Base-by-base conservation (phyloP, 345 rosid genomes). In the Leavenworthia alabamica region DNA sequence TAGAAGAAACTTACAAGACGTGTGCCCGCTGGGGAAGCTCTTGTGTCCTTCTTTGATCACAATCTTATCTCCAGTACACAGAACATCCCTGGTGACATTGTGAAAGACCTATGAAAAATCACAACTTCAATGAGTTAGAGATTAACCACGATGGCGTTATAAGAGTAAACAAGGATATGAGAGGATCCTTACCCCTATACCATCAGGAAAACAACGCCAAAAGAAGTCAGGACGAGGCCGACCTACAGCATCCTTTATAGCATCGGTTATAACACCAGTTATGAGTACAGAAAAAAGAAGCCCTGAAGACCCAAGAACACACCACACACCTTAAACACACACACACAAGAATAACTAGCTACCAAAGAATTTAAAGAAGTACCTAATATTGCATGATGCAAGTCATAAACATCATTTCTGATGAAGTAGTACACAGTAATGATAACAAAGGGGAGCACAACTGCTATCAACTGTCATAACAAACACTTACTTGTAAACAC, bases 141-240 rank as follows among this genome's bases (percentile, higher is more conserved):
- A 28, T 4, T 26, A 41, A 16, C 16, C 6, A 46, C 1, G 1
- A 40, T 4, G 3, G 16, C 8, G 3, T 37, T 19, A 26, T 10
- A 62, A 20, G 28, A 37, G 63, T 37, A 22, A 44, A 17, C 1
- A 43, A 24, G 31, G 29, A 55, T 47, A 33, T 12, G 61, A 42
- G 67, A n/a, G n/a, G n/a, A 4, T 51, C 24, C 80, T 27, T 60
- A 92, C 98, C 78, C 82, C 88, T 78, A 69, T 80, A 9, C 95
- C 98, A 77, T 92, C 76, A 64, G 97, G 93, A 63, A 92, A 92
- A 77, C 97, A 92, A 56, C 93, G 95, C 97, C 98, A 92, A 67
- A 86, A 89, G 77, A 92, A 92, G 74, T 92, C 89, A 35, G 97
- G 98, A 57, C 94, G 92, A 68, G 97, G 97, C 35, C 96, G 78